A percentile compares a stretch with the other conserved stretches of the same genome.
Conservation (phyloP, 2,329 filamentous ascomycete species). For the Neonectria hederae region DNA sequence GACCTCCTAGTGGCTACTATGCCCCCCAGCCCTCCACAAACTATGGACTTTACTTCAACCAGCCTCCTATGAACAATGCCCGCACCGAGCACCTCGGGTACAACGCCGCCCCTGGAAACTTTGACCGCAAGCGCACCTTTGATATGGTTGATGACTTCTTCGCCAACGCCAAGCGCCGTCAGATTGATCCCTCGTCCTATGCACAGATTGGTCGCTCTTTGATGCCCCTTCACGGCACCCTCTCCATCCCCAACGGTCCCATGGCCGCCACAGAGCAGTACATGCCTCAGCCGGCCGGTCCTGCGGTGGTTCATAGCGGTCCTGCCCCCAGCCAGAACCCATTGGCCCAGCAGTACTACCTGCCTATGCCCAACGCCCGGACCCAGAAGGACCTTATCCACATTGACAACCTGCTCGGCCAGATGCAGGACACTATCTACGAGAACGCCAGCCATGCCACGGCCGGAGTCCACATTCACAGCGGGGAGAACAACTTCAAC, state of each 20-base stretch:
- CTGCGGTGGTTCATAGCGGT: constrained; percentile 63
- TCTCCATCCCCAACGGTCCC: constrained; percentile 66
- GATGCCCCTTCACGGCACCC: constrained; percentile 79
- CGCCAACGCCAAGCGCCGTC: constrained; percentile 88
- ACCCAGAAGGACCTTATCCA: constrained; percentile 95
- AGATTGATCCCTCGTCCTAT: constrained; percentile 90
- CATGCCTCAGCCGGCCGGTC: constrained; percentile 55
- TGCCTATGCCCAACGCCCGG: constrained; percentile 85
- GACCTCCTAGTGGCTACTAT: constrained; percentile 65
- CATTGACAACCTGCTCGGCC: constrained; percentile 93
- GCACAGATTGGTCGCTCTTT: constrained; percentile 90
- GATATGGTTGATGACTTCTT: constrained; percentile 96
- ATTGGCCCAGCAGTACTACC: constrained; percentile 79
- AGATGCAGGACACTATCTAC: constrained; percentile 96
- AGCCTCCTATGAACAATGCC: constrained; percentile 64
- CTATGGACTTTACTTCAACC: constrained; percentile 83
- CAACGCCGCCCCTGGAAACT: constrained; percentile 62
- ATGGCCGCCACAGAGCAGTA: constrained; percentile 62
- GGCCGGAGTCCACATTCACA: constrained; percentile 79
- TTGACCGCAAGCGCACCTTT: constrained; percentile 83
- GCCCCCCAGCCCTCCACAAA: constrained; percentile 62
- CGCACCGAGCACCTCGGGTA: constrained; percentile 72
- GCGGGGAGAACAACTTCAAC: constrained; percentile 71
- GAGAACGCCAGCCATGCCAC: constrained; percentile 88
- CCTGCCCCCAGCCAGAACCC: constrained; percentile 67